A percentile compares a stretch with the other conserved stretches of the same genome.
These are phyloP conservation scores for Globisporangium spiculum DNA, from an alignment of 352 stramenopile species.

Conservation along the genomic window DNA sequence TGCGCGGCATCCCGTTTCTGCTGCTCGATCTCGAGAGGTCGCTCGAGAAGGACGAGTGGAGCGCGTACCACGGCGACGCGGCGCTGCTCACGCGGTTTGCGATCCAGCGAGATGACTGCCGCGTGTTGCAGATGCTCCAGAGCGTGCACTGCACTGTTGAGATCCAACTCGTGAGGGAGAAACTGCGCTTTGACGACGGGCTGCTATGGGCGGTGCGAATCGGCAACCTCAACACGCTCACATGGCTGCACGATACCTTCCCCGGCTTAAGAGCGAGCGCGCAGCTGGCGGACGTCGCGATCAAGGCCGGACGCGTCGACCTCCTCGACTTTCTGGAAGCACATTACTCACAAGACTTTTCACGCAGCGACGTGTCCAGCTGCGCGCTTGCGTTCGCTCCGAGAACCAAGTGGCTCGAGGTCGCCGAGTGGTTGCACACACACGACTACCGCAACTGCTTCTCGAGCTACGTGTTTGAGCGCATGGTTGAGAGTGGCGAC, in stretches of 20 bases:
- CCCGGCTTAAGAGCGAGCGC: not conserved
- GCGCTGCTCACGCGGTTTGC: slow-evolving; percentile 8
- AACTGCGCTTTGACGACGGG: slow-evolving; percentile 6
- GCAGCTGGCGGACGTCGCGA: slow-evolving; percentile 1
- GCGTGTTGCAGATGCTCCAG: slow-evolving; percentile 8
- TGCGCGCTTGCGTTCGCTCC: slow-evolving; percentile 10
- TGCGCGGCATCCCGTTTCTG: slow-evolving; percentile 2
- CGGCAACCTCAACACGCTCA: not conserved
- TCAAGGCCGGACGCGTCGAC: slow-evolving; percentile 8
- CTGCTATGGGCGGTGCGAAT: slow-evolving; percentile 7
- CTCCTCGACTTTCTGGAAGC: slow-evolving; percentile 5
- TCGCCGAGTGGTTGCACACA: slow-evolving; percentile 7
- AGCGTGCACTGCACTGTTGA: not conserved
- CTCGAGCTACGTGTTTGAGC: slow-evolving; percentile 13
- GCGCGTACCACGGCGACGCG: slow-evolving; percentile 1
- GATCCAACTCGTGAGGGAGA: not conserved
- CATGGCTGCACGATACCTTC: slow-evolving; percentile 1
- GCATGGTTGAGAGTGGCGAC: slow-evolving; percentile 12
- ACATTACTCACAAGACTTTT: not conserved
- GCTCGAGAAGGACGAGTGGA: slow-evolving; percentile 12
- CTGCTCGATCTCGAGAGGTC: slow-evolving; percentile 7
- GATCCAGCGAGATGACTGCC: slow-evolving; percentile 4
- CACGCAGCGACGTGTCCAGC: not conserved
- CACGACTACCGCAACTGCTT: slow-evolving; percentile 11
- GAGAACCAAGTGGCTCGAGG: not conserved